Base-by-base conservation (phyloP, 352 stramenopile species). In the Phytopythium kandeliae region DNA sequence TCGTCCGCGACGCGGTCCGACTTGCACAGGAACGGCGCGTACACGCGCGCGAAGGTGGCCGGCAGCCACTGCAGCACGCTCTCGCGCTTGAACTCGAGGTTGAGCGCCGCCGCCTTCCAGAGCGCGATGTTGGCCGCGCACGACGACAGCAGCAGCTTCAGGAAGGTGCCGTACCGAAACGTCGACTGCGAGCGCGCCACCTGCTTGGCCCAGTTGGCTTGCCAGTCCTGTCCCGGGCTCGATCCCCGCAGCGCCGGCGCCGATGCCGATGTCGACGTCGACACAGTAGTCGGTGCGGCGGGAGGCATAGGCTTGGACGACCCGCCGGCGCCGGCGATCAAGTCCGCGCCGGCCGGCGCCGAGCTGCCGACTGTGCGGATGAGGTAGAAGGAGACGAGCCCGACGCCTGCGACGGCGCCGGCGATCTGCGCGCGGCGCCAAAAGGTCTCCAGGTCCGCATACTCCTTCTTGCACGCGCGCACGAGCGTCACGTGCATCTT, bases 401-500 rank as follows among this genome's bases (percentile, higher is more conserved):
- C 79, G 15, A 92, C 69, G 34, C 80, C 74, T 2, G 73, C 57
- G 16, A 76, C 71, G 9, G 88, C 55, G 25, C 78, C 71, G 7
- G 68, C 76, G 33, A 86, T 87, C 48, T 86, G 82, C 17, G 83
- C 68, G 21, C 77, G 77, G 38, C 85, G 82, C 78, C 80, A 91
- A 38, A 92, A 86, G 3, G 63, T 81, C 26, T 76, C 66, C 11
- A 87, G 42, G 54, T 89, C 77, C 19, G 81, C 35, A 43, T 91
- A 92, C 58, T 95, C 84, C 44, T 88, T 69, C 51, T 80, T 81
- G 50, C 79, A 91, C 3, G 76, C 78, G 40, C 92, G 71, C 6
- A 95, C 59, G 12, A 94, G 59, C 47, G 68, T 92, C 47, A 83
- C 67, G 57, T 94, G 84, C 84, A 94, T 92, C 60, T 95, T 92